Evolutionary conservation across 2,329 filamentous ascomycete species (phyloP).

Genomic region (Talaromyces albobiverticillius): DNA sequence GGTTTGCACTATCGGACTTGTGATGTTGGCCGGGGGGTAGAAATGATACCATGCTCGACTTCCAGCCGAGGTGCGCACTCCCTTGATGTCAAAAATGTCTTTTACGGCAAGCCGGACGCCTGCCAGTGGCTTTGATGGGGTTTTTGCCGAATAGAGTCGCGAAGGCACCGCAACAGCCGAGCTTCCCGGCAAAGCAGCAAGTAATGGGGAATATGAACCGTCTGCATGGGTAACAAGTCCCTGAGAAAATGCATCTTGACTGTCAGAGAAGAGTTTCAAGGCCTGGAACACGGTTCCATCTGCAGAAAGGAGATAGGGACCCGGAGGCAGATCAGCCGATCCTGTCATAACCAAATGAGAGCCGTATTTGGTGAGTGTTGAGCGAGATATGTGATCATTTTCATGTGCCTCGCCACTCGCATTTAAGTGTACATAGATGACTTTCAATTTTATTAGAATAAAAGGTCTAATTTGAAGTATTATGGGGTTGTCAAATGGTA

Average conservation of each 20-base stretch:
- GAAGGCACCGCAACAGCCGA: constrained; percentile 1
- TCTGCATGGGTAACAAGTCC: constrained; percentile 8
- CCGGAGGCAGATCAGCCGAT: constrained; percentile 34
- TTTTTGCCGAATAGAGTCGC: constrained; percentile 19
- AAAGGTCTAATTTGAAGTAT: no score
- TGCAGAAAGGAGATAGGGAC: constrained; percentile 51
- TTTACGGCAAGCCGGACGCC: constrained; percentile 62
- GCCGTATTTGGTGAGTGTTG: neutral
- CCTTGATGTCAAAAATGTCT: constrained; percentile 60
- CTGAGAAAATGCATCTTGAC: constrained; percentile 32
- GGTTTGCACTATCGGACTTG: constrained; percentile 51
- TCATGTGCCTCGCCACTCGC: neutral
- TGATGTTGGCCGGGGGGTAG: constrained; percentile 46
- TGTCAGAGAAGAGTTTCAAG: constrained; percentile 51
- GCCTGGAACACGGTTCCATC: constrained; percentile 48
- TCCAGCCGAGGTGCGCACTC: constrained; percentile 55
- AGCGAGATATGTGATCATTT: neutral
- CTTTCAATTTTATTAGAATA: neutral
- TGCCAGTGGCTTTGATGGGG: constrained; percentile 54
- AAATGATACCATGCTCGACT: constrained; percentile 59
- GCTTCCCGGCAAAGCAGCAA: constrained; percentile 15
- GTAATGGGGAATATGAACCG: constrained; percentile 18
- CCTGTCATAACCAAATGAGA: neutral
- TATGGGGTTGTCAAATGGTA: neutral
- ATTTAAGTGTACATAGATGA: neutral